Percentiles rank a stretch among this genome's conserved stretches.
These are phyloP conservation scores for Clavispora carvajalis DNA, from an alignment of 805 yeast genomes.

Conservation along the genomic window DNA sequence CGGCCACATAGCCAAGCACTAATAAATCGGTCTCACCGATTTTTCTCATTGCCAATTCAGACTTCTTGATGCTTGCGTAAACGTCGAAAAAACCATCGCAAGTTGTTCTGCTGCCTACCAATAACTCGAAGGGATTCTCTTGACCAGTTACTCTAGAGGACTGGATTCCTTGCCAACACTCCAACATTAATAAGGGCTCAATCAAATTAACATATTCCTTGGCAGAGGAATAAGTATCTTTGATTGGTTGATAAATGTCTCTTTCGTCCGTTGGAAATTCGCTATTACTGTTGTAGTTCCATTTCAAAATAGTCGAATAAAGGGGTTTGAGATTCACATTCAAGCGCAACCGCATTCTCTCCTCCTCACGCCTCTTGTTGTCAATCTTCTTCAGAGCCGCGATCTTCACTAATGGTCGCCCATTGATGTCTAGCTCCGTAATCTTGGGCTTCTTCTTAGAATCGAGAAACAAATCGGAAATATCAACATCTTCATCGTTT, in stretches of 20 bases:
- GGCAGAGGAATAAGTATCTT: slow-evolving; percentile 50
- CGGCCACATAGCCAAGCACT: slow-evolving; percentile 42
- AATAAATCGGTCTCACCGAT: slow-evolving; percentile 74
- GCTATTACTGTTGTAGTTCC: slow-evolving; percentile 62
- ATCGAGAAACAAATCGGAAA: slow-evolving; percentile 38
- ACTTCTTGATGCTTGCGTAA: slow-evolving; percentile 61
- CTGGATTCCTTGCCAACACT: slow-evolving; percentile 89
- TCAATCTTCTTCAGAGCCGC: slow-evolving; percentile 27
- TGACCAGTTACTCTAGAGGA: slow-evolving; percentile 62
- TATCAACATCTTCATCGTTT: slow-evolving; percentile 31
- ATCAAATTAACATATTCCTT: slow-evolving; percentile 64
- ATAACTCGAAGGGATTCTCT: slow-evolving; percentile 56
- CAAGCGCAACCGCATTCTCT: slow-evolving; percentile 71
- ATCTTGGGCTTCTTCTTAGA: slow-evolving; percentile 31
- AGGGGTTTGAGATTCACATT: slow-evolving; percentile 75
- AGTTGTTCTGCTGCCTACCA: slow-evolving; percentile 74
- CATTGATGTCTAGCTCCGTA: slow-evolving; percentile 41
- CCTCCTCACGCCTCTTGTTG: slow-evolving; percentile 51
- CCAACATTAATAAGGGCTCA: slow-evolving; percentile 78
- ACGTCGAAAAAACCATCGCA: slow-evolving; percentile 87
- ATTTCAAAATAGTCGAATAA: slow-evolving; percentile 60
- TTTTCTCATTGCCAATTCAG: slow-evolving; percentile 44
- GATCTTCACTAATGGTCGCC: slow-evolving; percentile 27
- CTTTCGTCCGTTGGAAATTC: slow-evolving; percentile 56
- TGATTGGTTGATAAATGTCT: slow-evolving; percentile 41